Evolutionary conservation across 768 basidiomycete species (phyloP), one percentile per base, ranked within the genome.

Genomic region (Brasilioporus rufonigricans): DNA sequence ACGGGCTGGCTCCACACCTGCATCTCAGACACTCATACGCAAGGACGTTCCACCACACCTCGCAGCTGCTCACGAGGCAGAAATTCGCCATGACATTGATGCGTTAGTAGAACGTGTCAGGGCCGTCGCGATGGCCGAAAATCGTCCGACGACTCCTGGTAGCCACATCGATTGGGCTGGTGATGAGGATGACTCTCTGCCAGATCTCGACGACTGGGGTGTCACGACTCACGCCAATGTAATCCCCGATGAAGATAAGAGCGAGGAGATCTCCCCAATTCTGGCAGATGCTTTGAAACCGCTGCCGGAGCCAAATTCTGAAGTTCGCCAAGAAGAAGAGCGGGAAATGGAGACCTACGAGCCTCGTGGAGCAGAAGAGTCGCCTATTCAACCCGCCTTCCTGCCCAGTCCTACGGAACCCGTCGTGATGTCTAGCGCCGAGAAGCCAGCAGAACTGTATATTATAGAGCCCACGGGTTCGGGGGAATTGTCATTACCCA

Each of bases 131-230:
- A 88, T 90, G 83, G 84, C 77, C 31, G 76, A 81, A 49, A 76
- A 82, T 62, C 74, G 87, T 41, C 85, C 88, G 13, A 73, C 80
- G 16, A 87, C 87, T 1, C 87, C 87, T 14, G 86, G 85, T 32
- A 88, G 84, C 54, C 89, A 92, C 59, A 87, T 92, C 54, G 90
- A 93, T 70, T 93, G 91, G 91, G 91, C 91, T 39, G 87, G 86
- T 33, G 89, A 92, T 60, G 91, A 93, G 53, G 90, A 93, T 58
- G 81, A 82, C 56, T 84, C 80, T 57, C 74, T 93, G 2, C 91
- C 91, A 6, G 89, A 91, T 70, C 76, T 93, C 26, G 83, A 93
- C 65, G 91, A 93, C 65, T 93, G 91, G 91, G 89, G 86, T 19
- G 80, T 91, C 43, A 77, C 77, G 19, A 76, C 69, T 19, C 69